Conservation (phyloP, 345 rosid genomes). For the Eucalyptus erythrocorys region DNA sequence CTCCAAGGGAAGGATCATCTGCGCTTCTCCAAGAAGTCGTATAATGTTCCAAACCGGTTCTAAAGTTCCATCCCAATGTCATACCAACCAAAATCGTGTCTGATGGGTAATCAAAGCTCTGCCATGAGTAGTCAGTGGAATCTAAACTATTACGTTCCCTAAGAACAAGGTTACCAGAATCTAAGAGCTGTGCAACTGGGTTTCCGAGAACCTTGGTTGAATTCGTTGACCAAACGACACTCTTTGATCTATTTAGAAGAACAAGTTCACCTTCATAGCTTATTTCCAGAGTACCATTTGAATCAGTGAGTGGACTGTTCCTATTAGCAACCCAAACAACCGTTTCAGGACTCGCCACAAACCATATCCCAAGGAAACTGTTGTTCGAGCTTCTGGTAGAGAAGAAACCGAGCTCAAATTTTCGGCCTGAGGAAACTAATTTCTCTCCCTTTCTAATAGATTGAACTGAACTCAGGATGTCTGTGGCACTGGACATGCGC, state of each 20-base stretch:
- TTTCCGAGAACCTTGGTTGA: not conserved
- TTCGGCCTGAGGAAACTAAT: not conserved
- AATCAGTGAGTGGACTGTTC: conserved; percentile 1
- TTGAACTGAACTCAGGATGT: not conserved
- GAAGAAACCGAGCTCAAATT: conserved; percentile 1
- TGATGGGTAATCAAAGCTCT: conserved; percentile 19
- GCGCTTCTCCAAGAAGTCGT: conserved; percentile 7
- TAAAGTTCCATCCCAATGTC: conserved; percentile 3
- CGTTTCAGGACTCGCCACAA: not conserved
- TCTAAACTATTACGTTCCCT: not conserved
- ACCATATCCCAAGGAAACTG: conserved; percentile 22
- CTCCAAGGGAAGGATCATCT: conserved; percentile 15
- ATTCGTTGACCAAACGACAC: conserved; percentile 4
- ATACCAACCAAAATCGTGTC: conserved; percentile 18
- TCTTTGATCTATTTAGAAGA: not conserved
- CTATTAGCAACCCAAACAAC: conserved; percentile 38
- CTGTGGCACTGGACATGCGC: not conserved
- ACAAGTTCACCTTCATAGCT: not conserved
- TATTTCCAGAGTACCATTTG: conserved; percentile 2
- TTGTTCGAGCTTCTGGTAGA: not conserved
- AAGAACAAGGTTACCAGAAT: conserved; percentile 18
- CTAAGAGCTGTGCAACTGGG: conserved; percentile 13
- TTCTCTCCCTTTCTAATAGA: not conserved
- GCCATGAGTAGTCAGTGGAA: conserved; percentile 6
- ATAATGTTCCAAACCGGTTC: not conserved